phyloP scores from a whole-genome alignment of 495 filamentous ascomycete genomes.

The Trichoderma gamsii region DNA sequence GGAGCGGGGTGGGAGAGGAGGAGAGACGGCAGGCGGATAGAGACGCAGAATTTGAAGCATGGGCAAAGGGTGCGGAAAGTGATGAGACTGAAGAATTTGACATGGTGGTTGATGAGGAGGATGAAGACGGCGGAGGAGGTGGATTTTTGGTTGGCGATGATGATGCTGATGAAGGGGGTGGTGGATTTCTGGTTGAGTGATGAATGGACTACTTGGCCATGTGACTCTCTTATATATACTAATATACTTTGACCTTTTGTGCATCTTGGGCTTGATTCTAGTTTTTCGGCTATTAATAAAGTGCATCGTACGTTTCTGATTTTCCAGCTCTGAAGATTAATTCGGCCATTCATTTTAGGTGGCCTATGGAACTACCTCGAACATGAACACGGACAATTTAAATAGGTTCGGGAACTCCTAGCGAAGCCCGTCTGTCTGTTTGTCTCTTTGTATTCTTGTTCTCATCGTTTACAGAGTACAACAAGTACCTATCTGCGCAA shows the following conservation, averaged over 20 bases:
- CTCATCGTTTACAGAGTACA: too few species aligned
- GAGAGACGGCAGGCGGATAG: conserved; percentile 20
- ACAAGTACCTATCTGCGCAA: too few species aligned
- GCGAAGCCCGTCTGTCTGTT: too few species aligned
- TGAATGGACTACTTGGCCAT: neutral
- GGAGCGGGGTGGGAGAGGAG: conserved; percentile 41
- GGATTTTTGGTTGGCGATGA: conserved; percentile 29
- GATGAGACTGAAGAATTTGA: conserved; percentile 27
- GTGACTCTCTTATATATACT: neutral
- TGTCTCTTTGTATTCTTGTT: too few species aligned
- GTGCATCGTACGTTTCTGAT: too few species aligned
- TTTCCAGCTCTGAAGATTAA: too few species aligned
- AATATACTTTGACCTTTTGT: neutral
- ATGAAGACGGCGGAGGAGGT: conserved; percentile 27
- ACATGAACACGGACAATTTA: too few species aligned
- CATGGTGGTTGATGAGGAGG: conserved; percentile 24
- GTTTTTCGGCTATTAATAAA: too few species aligned
- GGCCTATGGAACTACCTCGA: too few species aligned
- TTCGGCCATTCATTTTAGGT: too few species aligned
- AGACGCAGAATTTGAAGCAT: conserved; percentile 20
- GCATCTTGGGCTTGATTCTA: neutral
- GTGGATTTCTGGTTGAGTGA: conserved; percentile 30
- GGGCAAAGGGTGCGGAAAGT: conserved; percentile 20
- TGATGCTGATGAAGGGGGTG: conserved; percentile 23
- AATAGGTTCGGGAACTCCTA: too few species aligned